Base-by-base conservation (phyloP, 768 basidiomycete species). In the Suillus occidentalis region DNA sequence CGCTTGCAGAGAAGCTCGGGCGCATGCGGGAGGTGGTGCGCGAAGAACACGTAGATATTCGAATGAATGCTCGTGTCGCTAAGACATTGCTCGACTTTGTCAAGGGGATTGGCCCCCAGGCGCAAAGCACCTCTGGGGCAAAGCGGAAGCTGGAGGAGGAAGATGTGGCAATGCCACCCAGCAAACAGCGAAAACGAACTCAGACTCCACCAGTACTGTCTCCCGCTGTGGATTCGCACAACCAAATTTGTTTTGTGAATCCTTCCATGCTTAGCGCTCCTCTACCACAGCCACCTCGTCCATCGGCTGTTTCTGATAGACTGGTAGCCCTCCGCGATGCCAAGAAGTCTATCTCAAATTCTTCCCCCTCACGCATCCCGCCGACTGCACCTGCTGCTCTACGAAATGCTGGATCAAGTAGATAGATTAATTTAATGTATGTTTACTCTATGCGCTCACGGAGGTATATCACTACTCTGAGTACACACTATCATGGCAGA, bases 11-110 rank as follows among this genome's bases (percentile, higher is more conserved):
- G 22, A 82, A 80, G 0, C 80, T 90, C 6, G 72, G 72, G 10
- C 74, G 74, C 18, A 85, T 94, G 86, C 79, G 92, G 37, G 68
- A 67, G 6, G 73, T 82, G 25, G 84, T 91, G n/a, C 75, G 91
- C 36, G 64, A 68, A 43, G 73, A 73, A 39, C 87, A 92, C 69
- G 73, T 80, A 25, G 91, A 93, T 73, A 84, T 94, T 37, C 81
- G 90, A 62, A 80, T 85, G 79, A 93, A 93, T 66, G 67, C 70
- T 2, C 79, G 84, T 8, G 86, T 90, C 36, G 78, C 82, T 68
- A 86, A 81, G 76, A 81, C 82, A 6, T 75, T 92, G 76, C 70
- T 85, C 9, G 79, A 80, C 10, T 89, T 85, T 67, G 79, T 91
- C 61, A 71, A 72, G 55, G 75, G 75, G 0, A 62, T 72, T 62